Base-by-base conservation (phyloP, 148 eudicot genomes). In the Heliosperma pusillum region DNA sequence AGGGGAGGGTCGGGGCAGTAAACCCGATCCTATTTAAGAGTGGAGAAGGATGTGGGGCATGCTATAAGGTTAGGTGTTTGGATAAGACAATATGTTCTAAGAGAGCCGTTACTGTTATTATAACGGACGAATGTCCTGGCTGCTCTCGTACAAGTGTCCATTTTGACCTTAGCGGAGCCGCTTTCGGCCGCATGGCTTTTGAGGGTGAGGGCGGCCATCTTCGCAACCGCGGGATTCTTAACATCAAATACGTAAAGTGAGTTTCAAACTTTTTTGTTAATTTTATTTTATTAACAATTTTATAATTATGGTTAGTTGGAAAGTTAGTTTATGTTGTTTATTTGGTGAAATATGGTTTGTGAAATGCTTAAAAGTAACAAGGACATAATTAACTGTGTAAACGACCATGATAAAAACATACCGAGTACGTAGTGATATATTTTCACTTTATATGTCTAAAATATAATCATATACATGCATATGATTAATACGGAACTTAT, bases 1-100 rank as follows among this genome's bases (percentile, higher is more conserved):
- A 82, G 80, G 99, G 97, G 0, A 78, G 97, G 70, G 97, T 95
- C 0, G 96, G 96, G 70, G 97, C 99, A 13, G 94, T 86, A 82
- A 90, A 87, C 66, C 92, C 97, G 71, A 74, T 87, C 7, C 79
- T 95, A 74, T 95, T 90, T 78, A 90, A 85, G 82, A 86, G 79
- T 1, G 99, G 99, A 7, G 99, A 95, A 80, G 99, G 99, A 3
- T 95, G 99, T 77, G 99, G 99, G 64, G 97, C 99, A 12, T 95
- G 99, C 63, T 95, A 88, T 73, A 92, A 95, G 47, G 97, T 95
- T 27, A 89, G 75, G 87, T 95, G 99, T 77, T 44, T 92, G 12
- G 99, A 95, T 87, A 72, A 33, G 9, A 78, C 83, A 22, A 89
- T 95, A 20, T 95, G 99, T 76, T 89, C 97, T 1, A 76, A 89